phyloP scores from a whole-genome alignment of 139 green algal species.

The Chlamydomonas asymmetrica region DNA sequence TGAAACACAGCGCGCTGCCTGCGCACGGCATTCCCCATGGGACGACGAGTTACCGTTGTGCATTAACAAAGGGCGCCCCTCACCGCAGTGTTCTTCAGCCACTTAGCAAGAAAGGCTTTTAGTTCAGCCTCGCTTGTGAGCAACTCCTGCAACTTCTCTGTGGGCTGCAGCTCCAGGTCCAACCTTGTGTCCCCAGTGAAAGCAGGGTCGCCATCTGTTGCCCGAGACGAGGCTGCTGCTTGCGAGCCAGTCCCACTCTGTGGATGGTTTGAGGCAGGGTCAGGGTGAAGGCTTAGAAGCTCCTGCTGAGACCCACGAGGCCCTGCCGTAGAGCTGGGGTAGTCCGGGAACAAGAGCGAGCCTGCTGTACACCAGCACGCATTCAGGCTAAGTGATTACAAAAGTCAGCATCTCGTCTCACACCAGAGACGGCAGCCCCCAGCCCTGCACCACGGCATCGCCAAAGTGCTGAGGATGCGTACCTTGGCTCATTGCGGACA shows the following conservation, averaged over 20 bases:
- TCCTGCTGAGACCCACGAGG: no score
- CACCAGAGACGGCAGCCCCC: no score
- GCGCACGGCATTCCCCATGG: background rate
- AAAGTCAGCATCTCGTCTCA: no score
- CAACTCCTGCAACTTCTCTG: slow-evolving; percentile 40
- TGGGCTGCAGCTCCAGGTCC: slow-evolving; percentile 32
- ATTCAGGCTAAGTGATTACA: no score
- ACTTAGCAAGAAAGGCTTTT: slow-evolving; percentile 22
- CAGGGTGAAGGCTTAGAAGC: no score
- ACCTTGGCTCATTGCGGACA: no score
- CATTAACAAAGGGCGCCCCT: background rate
- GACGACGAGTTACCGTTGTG: background rate
- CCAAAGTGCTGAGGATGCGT: no score
- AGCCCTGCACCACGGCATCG: no score
- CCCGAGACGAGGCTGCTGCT: background rate
- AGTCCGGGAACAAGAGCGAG: no score
- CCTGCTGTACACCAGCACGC: no score
- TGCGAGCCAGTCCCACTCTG: background rate
- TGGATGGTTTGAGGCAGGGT: no score
- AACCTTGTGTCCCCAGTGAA: background rate
- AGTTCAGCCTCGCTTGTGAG: slow-evolving; percentile 44
- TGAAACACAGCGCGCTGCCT: background rate
- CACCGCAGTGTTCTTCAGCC: slow-evolving; percentile 23
- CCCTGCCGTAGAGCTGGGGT: no score
- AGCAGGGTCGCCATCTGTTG: background rate